These are phyloP conservation scores for Spinellus fusiger DNA, from an alignment of 192 early-diverging fungal species.

Conservation along the genomic window DNA sequence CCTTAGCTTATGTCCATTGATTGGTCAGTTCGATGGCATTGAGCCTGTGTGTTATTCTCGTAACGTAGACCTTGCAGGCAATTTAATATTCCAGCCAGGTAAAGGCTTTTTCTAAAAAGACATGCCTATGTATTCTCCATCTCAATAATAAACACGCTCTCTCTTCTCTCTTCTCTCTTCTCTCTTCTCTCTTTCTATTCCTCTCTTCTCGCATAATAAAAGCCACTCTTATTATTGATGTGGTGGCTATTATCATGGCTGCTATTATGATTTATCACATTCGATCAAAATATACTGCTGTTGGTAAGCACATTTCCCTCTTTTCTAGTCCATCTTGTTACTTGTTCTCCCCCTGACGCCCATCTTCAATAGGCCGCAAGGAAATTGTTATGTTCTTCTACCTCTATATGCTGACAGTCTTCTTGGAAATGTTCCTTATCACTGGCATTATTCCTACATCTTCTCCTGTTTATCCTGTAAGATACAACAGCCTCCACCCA, in stretches of 20 bases:
- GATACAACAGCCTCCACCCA: slow-evolving; percentile 5
- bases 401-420: slow-evolving; percentile 65
- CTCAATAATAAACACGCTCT: slow-evolving; percentile 1
- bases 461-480: slow-evolving; percentile 56
- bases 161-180: neutral
- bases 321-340: neutral
- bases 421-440: slow-evolving; percentile 70
- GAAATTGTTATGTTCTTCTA: slow-evolving; percentile 93
- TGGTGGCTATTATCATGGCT: slow-evolving; percentile 93
- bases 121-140: neutral
- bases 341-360: neutral
- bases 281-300: slow-evolving; percentile 96
- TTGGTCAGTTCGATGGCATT: slow-evolving; percentile 63
- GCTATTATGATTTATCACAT: slow-evolving; percentile 98
- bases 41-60: slow-evolving; percentile 93
- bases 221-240: slow-evolving; percentile 90
- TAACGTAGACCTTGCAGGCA: slow-evolving; percentile 82
- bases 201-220: neutral
- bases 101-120: slow-evolving; percentile 5
- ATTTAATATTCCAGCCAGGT: slow-evolving; percentile 90
- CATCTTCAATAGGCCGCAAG: slow-evolving; percentile 59
- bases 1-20: slow-evolving; percentile 85
- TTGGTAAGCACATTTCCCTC: slow-evolving; percentile 52
- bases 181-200: neutral
- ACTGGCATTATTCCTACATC: slow-evolving; percentile 75